Conservation (phyloP, 2,329 filamentous ascomycete genomes). For the Alternaria sp. region DNA sequence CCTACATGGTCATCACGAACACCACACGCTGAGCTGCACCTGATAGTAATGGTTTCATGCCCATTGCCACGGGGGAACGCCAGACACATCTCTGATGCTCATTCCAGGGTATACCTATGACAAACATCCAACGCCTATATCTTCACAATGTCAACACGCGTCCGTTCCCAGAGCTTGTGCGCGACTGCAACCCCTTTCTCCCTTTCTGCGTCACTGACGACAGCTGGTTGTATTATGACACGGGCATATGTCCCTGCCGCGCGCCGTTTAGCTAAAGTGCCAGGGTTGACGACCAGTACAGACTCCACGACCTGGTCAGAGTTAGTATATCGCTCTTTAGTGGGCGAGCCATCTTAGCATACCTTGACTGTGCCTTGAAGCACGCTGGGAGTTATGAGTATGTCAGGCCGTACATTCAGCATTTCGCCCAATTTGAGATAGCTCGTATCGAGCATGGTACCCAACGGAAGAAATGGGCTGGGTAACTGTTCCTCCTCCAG, state of each 20-base stretch:
- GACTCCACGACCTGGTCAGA: conserved; percentile 79
- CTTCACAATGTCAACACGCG: conserved; percentile 84
- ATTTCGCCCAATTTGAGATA: conserved; percentile 92
- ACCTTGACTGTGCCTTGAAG: conserved; percentile 90
- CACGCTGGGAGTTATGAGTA: conserved; percentile 81
- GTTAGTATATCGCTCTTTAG: not conserved
- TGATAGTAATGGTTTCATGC: not conserved
- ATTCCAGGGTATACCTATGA: not conserved
- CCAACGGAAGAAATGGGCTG: conserved; percentile 55
- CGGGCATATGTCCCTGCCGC: conserved; percentile 86
- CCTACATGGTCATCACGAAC: not conserved
- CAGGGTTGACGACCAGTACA: conserved; percentile 89
- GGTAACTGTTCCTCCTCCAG: conserved; percentile 59
- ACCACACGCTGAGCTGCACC: not conserved
- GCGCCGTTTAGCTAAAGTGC: conserved; percentile 81
- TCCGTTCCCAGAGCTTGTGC: conserved; percentile 80
- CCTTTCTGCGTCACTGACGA: conserved; percentile 64
- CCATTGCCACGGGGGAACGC: not conserved
- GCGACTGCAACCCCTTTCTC: conserved; percentile 62
- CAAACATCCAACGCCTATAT: conserved; percentile 55
- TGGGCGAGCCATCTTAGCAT: conserved; percentile 19
- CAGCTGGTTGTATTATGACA: conserved; percentile 74
- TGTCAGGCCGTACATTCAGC: conserved; percentile 82
- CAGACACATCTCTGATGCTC: not conserved
- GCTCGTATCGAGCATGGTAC: conserved; percentile 79